Evolutionary conservation across 2,329 filamentous ascomycete genomes (phyloP), one percentile per base, ranked within the genome.

Genomic region (Lachnellula occidentalis): DNA sequence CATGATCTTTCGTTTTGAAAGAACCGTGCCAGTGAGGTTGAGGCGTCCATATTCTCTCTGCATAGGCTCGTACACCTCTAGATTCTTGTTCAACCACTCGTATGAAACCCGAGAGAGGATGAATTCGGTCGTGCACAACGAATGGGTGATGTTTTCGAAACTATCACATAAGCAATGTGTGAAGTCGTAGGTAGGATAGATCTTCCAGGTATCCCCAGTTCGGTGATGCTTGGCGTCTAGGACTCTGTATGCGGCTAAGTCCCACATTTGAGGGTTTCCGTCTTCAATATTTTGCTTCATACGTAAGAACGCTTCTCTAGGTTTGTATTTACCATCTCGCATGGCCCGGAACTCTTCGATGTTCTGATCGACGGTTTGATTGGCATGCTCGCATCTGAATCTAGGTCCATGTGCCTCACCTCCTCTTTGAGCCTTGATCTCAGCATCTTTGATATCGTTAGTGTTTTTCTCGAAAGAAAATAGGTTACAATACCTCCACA

Each of bases 191-290:
- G 92, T 95, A 0, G 94, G 94, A 70, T 96, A 96, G 59, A 96
- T 95, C 71, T 85, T 87, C 91, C 92, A 97, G 67, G 87, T 84
- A 60, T 81, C 76, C 31, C 88, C 90, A 0, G 92, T 95, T 36
- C 89, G 82, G 71, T 90, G 84, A 69, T 95, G 90, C 55, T 81
- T 73, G 42, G 88, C 84, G 65, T 87, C 81, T 58, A 90, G 79
- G 53, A 97, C 86, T 57, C 92, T 84, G 72, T 96, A 97, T 15
- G 92, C 92, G 2, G 89, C 88, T 51, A 96, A 74, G 76, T 97
- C 92, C 92, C 92, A 96, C 88, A 96, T 92, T 72, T 95, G 90
- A 6, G 92, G 91, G 70, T 96, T 96, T 31, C 87, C 86, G 64
- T 87, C 86, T 49, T 82, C 81, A 59, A 90, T 89, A 60, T 90